phyloP scores from a whole-genome alignment of 306 rosid species.

The Chamaecrista fasciculata region DNA sequence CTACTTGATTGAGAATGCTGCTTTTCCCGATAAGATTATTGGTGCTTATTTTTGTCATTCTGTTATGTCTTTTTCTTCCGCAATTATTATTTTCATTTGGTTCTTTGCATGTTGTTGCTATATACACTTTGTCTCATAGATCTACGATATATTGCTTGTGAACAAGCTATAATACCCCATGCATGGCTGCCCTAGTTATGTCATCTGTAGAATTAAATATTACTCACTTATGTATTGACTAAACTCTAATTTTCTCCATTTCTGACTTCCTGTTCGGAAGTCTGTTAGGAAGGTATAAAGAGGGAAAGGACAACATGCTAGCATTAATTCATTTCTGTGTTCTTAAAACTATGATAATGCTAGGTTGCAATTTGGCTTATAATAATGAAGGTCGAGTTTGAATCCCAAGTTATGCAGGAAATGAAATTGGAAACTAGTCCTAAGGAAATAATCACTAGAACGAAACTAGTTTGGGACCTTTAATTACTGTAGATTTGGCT shows the following conservation, averaged over 20 bases:
- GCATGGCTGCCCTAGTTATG: neutral
- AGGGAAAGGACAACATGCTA: neutral
- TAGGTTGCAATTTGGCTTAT: conserved; percentile 13
- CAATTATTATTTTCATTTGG: neutral
- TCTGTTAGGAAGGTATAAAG: neutral
- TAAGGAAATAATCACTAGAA: conserved; percentile 64
- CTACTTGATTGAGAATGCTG: neutral
- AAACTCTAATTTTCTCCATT: neutral
- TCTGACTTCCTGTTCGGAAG: neutral
- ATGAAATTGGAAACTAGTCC: conserved; percentile 38
- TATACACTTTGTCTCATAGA: neutral
- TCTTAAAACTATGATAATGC: conserved; percentile 9
- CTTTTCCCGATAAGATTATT: neutral
- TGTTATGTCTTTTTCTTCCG: neutral
- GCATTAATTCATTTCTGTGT: neutral
- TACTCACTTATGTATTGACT: neutral
- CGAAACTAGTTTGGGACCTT: conserved; percentile 81
- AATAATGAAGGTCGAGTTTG: conserved; percentile 22
- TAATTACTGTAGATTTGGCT: conserved; percentile 79
- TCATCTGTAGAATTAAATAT: neutral
- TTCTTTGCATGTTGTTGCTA: neutral
- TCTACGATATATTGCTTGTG: neutral
- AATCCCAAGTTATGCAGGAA: conserved; percentile 48
- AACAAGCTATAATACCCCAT: neutral
- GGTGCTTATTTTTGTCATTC: neutral